phyloP scores from a whole-genome alignment of 768 basidiomycete species.

The Sarcodon sp. region DNA sequence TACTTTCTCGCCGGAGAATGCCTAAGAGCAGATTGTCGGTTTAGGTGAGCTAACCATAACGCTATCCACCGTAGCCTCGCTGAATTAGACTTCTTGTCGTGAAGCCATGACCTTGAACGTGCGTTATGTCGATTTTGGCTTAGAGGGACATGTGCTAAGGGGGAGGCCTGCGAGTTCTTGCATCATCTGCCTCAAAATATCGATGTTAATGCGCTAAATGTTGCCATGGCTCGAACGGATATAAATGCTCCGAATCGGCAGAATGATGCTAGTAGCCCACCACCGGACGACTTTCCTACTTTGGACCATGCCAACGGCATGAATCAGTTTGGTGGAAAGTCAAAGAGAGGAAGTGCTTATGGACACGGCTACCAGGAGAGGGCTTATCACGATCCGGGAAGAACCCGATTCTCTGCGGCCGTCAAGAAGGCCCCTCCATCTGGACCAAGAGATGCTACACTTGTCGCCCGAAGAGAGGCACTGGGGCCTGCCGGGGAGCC shows the following conservation, averaged over 20 bases:
- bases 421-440: conserved; percentile 55
- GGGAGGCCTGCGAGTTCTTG: conserved; percentile 92
- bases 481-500: conserved; percentile 50
- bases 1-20: conserved; percentile 98
- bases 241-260: conserved; percentile 26
- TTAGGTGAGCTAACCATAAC: conserved; percentile 52
- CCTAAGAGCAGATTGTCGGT: conserved; percentile 90
- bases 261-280: conserved; percentile 12
- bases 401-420: conserved; percentile 84
- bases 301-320: conserved; percentile 27
- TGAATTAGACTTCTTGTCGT: conserved; percentile 6
- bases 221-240: conserved; percentile 54
- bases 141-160: conserved; percentile 92
- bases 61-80: background rate
- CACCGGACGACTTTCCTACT: conserved; percentile 63
- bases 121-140: conserved; percentile 97
- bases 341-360: conserved; percentile 24
- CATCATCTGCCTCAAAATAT: conserved; percentile 84
- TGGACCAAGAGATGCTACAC: conserved; percentile 20
- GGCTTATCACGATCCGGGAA: conserved; percentile 61
- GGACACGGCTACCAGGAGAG: conserved; percentile 21
- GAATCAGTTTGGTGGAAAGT: conserved; percentile 26
- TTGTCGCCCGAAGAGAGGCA: conserved; percentile 39
- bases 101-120: conserved; percentile 87
- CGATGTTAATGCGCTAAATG: conserved; percentile 59